These are phyloP conservation scores for Cladophialophora chaetospira DNA, from an alignment of 2,329 filamentous ascomycete genomes.

Conservation along the genomic window DNA sequence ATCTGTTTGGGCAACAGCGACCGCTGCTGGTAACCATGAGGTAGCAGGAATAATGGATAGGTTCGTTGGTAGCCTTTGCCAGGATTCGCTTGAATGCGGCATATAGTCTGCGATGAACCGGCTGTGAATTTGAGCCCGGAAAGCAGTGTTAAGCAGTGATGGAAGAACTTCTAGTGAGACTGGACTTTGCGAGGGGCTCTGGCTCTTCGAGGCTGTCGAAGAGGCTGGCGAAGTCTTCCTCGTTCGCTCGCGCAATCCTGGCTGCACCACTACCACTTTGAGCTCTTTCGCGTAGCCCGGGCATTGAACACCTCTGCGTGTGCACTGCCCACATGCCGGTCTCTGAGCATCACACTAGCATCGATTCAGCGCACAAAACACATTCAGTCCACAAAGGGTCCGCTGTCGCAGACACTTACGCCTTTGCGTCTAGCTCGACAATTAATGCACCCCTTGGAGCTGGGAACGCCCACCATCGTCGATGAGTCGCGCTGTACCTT, in stretches of 20 bases:
- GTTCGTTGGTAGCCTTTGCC: slow-evolving; percentile 3
- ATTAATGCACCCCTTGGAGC: slow-evolving; percentile 15
- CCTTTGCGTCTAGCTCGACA: slow-evolving; percentile 20
- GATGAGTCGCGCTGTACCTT: no score
- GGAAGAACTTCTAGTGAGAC: slow-evolving; percentile 1
- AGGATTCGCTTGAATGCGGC: slow-evolving; percentile 3
- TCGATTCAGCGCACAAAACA: background rate
- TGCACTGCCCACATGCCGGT: slow-evolving; percentile 20
- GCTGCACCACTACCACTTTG: slow-evolving; percentile 17
- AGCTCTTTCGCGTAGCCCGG: slow-evolving; percentile 12
- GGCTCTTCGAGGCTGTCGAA: background rate
- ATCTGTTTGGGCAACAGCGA: slow-evolving; percentile 1
- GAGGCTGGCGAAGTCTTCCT: background rate
- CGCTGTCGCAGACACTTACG: slow-evolving; percentile 7
- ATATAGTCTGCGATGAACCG: slow-evolving; percentile 9
- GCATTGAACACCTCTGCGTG: slow-evolving; percentile 15
- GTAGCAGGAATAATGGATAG: background rate
- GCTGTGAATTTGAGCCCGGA: slow-evolving; percentile 8
- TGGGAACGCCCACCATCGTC: slow-evolving; percentile 20
- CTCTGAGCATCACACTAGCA: slow-evolving; percentile 20
- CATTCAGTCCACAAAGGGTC: background rate
- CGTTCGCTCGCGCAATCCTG: background rate
- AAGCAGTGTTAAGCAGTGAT: slow-evolving; percentile 4
- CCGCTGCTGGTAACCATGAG: slow-evolving; percentile 10
- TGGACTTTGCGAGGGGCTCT: background rate